A percentile compares a stretch with the other conserved stretches of the same genome.
phyloP scores from a whole-genome alignment of 2,329 filamentous ascomycete species.

The Sarocladiaceae sp. region DNA sequence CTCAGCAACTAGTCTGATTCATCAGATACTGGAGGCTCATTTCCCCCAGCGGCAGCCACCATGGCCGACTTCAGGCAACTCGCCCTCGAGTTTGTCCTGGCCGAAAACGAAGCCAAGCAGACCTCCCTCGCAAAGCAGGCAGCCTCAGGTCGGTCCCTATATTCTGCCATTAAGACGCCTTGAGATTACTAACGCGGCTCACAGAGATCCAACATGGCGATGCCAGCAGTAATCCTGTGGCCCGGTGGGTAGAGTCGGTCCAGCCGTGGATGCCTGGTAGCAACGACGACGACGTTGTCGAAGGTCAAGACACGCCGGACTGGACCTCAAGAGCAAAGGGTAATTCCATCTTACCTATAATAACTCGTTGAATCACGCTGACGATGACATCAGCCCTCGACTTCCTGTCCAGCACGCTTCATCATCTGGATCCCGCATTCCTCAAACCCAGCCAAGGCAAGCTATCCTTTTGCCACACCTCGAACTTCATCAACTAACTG shows the following conservation, averaged over 20 bases:
- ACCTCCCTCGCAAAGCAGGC: conserved; percentile 36
- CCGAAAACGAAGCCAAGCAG: conserved; percentile 38
- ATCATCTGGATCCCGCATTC: conserved; percentile 36
- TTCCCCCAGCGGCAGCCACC: no score
- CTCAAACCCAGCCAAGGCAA: conserved; percentile 46
- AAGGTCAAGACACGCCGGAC: conserved; percentile 38
- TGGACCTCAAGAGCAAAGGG: conserved; percentile 49
- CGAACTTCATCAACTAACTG: neutral
- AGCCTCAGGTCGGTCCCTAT: conserved; percentile 38
- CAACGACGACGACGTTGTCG: conserved; percentile 30
- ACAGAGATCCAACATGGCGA: conserved; percentile 40
- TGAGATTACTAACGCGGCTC: conserved; percentile 11
- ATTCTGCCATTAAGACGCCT: no score
- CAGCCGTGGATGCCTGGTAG: conserved; percentile 46
- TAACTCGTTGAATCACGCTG: neutral
- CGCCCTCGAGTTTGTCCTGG: conserved; percentile 48
- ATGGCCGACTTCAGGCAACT: conserved; percentile 49
- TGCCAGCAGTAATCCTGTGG: conserved; percentile 38
- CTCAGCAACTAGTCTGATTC: no score
- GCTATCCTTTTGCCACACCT: neutral
- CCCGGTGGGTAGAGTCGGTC: conserved; percentile 50
- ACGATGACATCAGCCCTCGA: conserved; percentile 36
- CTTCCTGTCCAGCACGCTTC: conserved; percentile 50
- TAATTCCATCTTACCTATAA: conserved; percentile 15
- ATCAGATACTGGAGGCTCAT: no score